Evolutionary conservation across 2,329 filamentous ascomycete genomes (phyloP), one percentile per base, ranked within the genome.

Genomic region (Ascochyta clinopodiicola): DNA sequence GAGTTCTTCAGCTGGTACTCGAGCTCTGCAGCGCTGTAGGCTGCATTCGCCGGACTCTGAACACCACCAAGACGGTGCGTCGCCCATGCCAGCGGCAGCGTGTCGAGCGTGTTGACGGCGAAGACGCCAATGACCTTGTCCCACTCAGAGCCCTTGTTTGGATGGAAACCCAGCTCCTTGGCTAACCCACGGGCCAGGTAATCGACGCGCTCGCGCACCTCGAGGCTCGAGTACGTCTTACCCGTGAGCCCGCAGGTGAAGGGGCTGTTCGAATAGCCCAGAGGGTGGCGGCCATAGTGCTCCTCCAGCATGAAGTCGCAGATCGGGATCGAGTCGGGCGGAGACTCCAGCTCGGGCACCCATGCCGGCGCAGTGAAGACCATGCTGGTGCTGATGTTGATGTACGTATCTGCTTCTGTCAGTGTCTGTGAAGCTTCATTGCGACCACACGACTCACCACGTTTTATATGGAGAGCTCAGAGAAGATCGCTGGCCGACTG

Each of bases 41-140:
- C 87, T 12, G 90, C 89, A 71, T 90, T 93, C 51, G 89, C 90
- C 1, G 89, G 88, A 0, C 87, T 88, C 53, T 88, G 83, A 52
- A 94, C 82, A 57, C 89, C 91, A n/a, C 86, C 86, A 13, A 93
- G 77, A 52, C 88, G 83, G 72, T 94, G 91, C 15, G 90, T 82
- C 3, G 90, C 88, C 82, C 90, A 91, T 35, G 84, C 85, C 27
- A 92, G 76, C 4, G 89, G 85, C 57, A 92, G 77, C 48, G 88
- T 91, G 74, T 95, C 90, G 60, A 95, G 86, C 85, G 90, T 91
- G 71, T 96, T 96, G 56, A 92, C 76, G n/a, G 88, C 88, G 77
- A 91, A 96, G 25, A 93, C 79, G 4, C 82, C 88, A 43, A 91
- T 79, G 22, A 93, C 89, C 73, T 92, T 92, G 67, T 95, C 90